Conservation (phyloP, 495 filamentous ascomycete genomes). For the Trichoderma erinaceum region DNA sequence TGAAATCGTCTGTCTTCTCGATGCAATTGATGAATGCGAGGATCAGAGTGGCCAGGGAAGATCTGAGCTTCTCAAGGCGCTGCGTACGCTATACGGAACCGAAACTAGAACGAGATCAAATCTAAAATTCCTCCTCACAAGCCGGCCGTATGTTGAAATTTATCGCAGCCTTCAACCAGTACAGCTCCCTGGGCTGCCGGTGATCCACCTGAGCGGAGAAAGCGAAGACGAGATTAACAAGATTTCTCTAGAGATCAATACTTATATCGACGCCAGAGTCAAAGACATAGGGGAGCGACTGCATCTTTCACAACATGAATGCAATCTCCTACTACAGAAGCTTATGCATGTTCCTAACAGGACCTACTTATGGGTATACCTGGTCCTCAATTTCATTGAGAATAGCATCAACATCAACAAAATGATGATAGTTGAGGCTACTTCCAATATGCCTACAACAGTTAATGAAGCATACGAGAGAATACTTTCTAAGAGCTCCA, state of each 20-base stretch:
- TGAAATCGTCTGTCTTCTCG: constrained; percentile 38
- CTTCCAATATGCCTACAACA: constrained; percentile 16
- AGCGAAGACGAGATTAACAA: constrained; percentile 31
- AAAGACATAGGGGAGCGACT: not conserved
- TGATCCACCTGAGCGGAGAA: constrained; percentile 14
- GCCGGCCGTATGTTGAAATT: constrained; percentile 28
- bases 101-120: not conserved
- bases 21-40: constrained; percentile 41
- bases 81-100: not conserved
- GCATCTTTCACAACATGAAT: not conserved
- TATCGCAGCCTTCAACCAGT: not conserved
- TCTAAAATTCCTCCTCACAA: constrained; percentile 24
- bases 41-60: not conserved
- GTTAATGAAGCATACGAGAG: constrained; percentile 25
- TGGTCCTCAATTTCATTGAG: constrained; percentile 18
- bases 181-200: constrained; percentile 28
- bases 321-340: not conserved
- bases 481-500: constrained; percentile 19
- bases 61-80: not conserved
- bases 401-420: constrained; percentile 18
- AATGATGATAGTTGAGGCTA: constrained; percentile 14
- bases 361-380: constrained; percentile 23
- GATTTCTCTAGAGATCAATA: constrained; percentile 18
- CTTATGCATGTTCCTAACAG: constrained; percentile 17
- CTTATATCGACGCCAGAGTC: constrained; percentile 13